Evolutionary conservation across 306 rosid species (phyloP).

Genomic region (Vachellia pachyceras): DNA sequence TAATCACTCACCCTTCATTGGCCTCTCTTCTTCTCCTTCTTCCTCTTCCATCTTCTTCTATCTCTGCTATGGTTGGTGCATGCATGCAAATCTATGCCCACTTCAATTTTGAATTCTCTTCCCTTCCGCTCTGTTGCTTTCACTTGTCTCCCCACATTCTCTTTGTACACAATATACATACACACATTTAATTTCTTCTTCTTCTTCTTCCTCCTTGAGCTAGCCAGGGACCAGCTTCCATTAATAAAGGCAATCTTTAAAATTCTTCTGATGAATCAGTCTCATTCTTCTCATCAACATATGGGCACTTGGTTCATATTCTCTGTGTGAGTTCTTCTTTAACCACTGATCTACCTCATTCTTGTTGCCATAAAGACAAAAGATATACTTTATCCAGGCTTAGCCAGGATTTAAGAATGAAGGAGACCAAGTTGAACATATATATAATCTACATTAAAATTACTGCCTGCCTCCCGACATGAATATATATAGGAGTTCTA

Average conservation of each 20-base stretch:
- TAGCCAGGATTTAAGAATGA: too few relatives aligned
- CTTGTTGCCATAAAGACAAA: not conserved
- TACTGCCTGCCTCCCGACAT: too few relatives aligned
- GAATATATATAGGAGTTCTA: too few relatives aligned
- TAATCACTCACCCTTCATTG: not conserved
- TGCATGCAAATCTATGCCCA: not conserved
- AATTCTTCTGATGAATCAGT: not conserved
- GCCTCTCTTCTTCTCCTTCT: not conserved
- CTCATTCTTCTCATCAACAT: not conserved
- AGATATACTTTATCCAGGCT: too few relatives aligned
- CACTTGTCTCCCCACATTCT: constrained; percentile 33
- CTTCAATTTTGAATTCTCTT: constrained; percentile 5
- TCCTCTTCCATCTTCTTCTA: not conserved
- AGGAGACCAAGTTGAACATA: too few relatives aligned
- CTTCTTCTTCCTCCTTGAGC: not conserved
- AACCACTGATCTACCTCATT: not conserved
- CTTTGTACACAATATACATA: not conserved
- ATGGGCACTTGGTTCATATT: not conserved
- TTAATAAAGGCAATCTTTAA: not conserved
- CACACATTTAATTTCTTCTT: not conserved
- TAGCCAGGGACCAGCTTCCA: not conserved
- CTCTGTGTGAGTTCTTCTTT: too few relatives aligned
- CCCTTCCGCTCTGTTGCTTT: not conserved
- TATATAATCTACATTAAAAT: too few relatives aligned
- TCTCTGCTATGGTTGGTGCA: not conserved